These are phyloP conservation scores for Kockiozyma suomiensis DNA, from an alignment of 805 yeast species.

Conservation along the genomic window DNA sequence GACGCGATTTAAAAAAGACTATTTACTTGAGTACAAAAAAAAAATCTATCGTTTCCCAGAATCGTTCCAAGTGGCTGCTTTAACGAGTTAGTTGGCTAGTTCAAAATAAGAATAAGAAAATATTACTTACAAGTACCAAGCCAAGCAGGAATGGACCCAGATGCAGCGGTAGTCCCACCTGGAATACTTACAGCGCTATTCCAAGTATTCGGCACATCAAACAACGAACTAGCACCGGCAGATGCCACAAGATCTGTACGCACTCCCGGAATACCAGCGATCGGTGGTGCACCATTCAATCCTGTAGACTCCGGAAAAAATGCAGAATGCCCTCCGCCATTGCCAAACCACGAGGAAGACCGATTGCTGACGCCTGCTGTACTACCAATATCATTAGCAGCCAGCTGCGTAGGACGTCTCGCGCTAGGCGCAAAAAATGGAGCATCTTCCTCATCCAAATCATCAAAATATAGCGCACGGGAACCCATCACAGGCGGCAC, in stretches of 20 bases:
- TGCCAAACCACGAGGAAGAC: slow-evolving; percentile 15
- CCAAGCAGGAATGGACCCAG: slow-evolving; percentile 6
- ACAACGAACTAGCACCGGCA: slow-evolving; percentile 7
- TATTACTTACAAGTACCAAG: slow-evolving; percentile 6
- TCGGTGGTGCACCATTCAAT: neutral
- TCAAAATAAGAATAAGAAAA: too few species aligned
- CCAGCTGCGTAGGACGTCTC: slow-evolving; percentile 11
- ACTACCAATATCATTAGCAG: neutral
- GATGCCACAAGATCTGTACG: neutral
- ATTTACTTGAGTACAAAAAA: neutral
- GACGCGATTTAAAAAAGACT: neutral
- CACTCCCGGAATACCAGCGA: neutral
- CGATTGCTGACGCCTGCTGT: neutral
- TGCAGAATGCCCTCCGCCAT: slow-evolving; percentile 23
- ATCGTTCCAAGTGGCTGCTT: slow-evolving; percentile 6
- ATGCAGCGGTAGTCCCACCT: neutral
- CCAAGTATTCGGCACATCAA: slow-evolving; percentile 21
- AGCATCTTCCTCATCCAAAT: slow-evolving; percentile 20
- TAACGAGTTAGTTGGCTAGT: neutral
- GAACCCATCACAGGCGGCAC: slow-evolving; percentile 27
- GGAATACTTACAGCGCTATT: slow-evolving; percentile 24
- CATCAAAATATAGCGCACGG: slow-evolving; percentile 23
- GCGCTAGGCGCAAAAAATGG: slow-evolving; percentile 25
- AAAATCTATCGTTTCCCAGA: slow-evolving; percentile 2
- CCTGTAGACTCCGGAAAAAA: slow-evolving; percentile 23